A percentile compares a stretch with the other conserved stretches of the same genome.
phyloP scores from a whole-genome alignment of 176 grass and related monocot genomes.

The Zea mays region Zm-B73-REFERENCE-NAM-5.0 NC_050098.1:201036001-201036500 shows the following conservation, averaged over 20 bases:
- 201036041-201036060: slow-evolving; percentile 79
- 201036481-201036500: slow-evolving; percentile 1
- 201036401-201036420: no score
- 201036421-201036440: no score
- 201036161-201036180: not conserved
- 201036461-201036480: not conserved
- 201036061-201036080: slow-evolving; percentile 81
- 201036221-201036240: not conserved
- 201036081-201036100: slow-evolving; percentile 92
- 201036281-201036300: slow-evolving; percentile 1
- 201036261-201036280: not conserved
- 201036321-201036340: no score
- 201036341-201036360: no score
- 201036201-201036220: not conserved
- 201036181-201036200: not conserved
- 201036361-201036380: no score
- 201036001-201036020: slow-evolving; percentile 58
- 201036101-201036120: slow-evolving; percentile 85
- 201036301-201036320: no score
- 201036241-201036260: not conserved
- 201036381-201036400: no score
- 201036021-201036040: slow-evolving; percentile 78
- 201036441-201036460: slow-evolving; percentile 2
- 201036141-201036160: not conserved
- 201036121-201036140: slow-evolving; percentile 58